Percentiles rank a stretch among this genome's conserved stretches.
These are phyloP conservation scores for Calocybe cyanea DNA, from an alignment of 768 basidiomycete species.

Conservation along the genomic window DNA sequence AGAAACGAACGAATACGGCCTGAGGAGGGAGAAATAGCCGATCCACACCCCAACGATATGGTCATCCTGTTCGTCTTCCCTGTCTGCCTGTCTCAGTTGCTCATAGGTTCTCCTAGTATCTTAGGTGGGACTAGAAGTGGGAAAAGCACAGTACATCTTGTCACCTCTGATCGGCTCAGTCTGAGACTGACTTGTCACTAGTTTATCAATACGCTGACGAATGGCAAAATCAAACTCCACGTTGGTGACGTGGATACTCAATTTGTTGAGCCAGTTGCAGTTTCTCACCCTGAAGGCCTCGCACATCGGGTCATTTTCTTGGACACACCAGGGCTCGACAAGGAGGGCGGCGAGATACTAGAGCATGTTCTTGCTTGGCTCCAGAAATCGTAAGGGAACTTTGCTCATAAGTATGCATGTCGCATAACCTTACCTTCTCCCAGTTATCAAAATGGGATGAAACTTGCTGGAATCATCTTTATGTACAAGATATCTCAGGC, in stretches of 20 bases:
- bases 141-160: constrained; percentile 10
- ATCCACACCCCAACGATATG: constrained; percentile 14
- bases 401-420: too few relatives aligned
- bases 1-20: too few relatives aligned
- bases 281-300: constrained; percentile 10
- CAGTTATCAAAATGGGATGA: constrained; percentile 10
- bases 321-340: constrained; percentile 14
- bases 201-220: constrained; percentile 12
- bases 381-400: constrained; percentile 8
- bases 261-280: constrained; percentile 3
- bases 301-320: constrained; percentile 10
- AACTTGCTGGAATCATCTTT: constrained; percentile 14
- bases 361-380: constrained; percentile 10
- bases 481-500: constrained; percentile 13
- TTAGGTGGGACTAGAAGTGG: constrained; percentile 14
- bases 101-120: neutral
- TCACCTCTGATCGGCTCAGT: neutral
- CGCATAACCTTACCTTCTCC: neutral
- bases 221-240: neutral
- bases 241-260: constrained; percentile 12
- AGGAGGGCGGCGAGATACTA: constrained; percentile 7
- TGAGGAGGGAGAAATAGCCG: neutral
- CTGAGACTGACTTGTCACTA: neutral
- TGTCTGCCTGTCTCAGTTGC: neutral
- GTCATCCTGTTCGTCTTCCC: constrained; percentile 11